Evolutionary conservation across 768 basidiomycete species (phyloP).

Genomic region (Amanita exitialis): DNA sequence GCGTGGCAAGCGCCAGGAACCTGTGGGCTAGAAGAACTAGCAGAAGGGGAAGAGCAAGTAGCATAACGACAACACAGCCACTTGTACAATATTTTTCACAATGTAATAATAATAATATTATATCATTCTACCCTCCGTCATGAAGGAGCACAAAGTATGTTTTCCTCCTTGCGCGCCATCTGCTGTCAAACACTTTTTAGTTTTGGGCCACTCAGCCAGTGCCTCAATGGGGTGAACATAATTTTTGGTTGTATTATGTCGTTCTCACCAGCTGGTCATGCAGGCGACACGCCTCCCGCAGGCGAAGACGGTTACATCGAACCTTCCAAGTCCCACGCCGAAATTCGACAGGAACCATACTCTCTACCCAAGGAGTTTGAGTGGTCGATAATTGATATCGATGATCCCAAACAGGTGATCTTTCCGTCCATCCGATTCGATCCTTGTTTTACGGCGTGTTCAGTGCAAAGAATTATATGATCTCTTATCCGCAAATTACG

Average conservation of each 20-base stretch:
- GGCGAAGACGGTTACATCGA: conserved; percentile 85
- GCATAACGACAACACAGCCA: conserved; percentile 18
- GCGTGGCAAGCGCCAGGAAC: conserved; percentile 22
- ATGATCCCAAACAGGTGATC: conserved; percentile 60
- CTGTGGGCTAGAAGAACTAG: conserved; percentile 21
- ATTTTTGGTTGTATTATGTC: neutral
- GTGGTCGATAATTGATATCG: conserved; percentile 79
- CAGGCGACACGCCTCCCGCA: conserved; percentile 50
- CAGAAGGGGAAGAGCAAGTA: conserved; percentile 19
- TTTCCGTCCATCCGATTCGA: neutral
- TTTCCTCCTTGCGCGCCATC: neutral
- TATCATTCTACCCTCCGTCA: conserved; percentile 19
- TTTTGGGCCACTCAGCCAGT: conserved; percentile 99
- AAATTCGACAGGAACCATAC: conserved; percentile 84
- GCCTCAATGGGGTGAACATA: conserved; percentile 60
- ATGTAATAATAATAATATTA: neutral
- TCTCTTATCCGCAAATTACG: conserved; percentile 86
- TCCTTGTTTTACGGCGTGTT: conserved; percentile 1
- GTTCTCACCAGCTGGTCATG: neutral
- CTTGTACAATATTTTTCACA: neutral
- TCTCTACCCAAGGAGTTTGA: conserved; percentile 87
- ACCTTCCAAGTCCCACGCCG: conserved; percentile 57
- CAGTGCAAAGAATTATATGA: conserved; percentile 90
- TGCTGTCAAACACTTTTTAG: conserved; percentile 26
- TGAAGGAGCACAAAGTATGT: conserved; percentile 82